phyloP scores from a whole-genome alignment of 768 basidiomycete genomes.

The Wakefieldia striispora region DNA sequence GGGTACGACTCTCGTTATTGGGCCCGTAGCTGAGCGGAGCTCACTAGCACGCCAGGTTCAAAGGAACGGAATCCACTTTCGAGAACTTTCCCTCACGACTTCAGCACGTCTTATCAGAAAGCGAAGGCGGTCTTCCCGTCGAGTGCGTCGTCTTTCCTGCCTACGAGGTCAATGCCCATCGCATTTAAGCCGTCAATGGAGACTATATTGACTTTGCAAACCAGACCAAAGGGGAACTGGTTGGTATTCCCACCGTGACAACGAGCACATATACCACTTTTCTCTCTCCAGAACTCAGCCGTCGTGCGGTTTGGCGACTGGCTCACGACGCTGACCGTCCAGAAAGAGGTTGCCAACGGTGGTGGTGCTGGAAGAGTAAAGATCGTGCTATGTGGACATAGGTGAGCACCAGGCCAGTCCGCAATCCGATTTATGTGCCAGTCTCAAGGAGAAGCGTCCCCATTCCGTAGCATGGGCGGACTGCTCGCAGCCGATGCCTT shows the following conservation, averaged over 20 bases:
- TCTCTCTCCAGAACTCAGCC: conserved; percentile 59
- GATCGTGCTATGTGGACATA: conserved; percentile 88
- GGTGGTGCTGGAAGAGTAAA: conserved; percentile 72
- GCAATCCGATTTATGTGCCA: not conserved
- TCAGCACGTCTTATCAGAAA: conserved; percentile 71
- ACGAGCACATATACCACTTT: not conserved
- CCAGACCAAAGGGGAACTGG: conserved; percentile 88
- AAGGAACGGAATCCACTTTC: conserved; percentile 70
- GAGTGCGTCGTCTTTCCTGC: conserved; percentile 85
- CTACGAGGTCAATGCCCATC: conserved; percentile 62
- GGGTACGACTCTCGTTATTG: conserved; percentile 46
- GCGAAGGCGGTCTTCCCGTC: conserved; percentile 51
- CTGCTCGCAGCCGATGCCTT: conserved; percentile 83
- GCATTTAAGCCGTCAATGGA: not conserved
- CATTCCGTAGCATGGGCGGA: conserved; percentile 86
- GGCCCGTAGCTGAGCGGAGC: not conserved
- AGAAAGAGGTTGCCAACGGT: conserved; percentile 75
- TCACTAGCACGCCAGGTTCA: conserved; percentile 39
- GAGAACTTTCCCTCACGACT: conserved; percentile 75
- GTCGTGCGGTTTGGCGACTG: conserved; percentile 88
- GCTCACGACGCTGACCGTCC: conserved; percentile 86
- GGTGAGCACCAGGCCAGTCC: conserved; percentile 39
- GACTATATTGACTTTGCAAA: conserved; percentile 12
- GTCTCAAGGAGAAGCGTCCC: not conserved
- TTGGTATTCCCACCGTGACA: conserved; percentile 36